Conservation (phyloP, 2,329 filamentous ascomycete genomes). For the Penicillium thymicola region DNA sequence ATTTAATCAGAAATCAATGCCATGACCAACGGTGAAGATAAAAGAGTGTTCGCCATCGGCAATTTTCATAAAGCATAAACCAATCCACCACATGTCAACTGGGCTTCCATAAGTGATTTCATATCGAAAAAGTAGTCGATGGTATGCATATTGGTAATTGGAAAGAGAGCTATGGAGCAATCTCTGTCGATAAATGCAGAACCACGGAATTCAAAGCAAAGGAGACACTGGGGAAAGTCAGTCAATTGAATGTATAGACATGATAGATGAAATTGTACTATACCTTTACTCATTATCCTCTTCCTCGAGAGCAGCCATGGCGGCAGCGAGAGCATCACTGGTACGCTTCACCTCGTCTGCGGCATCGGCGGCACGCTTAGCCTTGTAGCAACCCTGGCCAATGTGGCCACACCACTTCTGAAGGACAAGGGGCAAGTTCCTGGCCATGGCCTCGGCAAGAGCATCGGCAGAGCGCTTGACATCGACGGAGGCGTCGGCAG, state of each 20-base stretch:
- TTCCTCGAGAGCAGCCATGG: slow-evolving; percentile 31
- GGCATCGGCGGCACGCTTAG: slow-evolving; percentile 62
- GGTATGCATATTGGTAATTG: neutral
- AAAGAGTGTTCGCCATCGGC: slow-evolving; percentile 18
- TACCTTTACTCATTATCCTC: slow-evolving; percentile 25
- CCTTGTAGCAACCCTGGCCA: slow-evolving; percentile 52
- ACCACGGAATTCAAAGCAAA: neutral
- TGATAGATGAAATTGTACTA: neutral
- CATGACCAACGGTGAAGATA: slow-evolving; percentile 10
- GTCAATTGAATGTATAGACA: neutral
- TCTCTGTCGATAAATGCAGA: neutral
- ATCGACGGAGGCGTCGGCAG: slow-evolving; percentile 24
- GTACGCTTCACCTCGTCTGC: slow-evolving; percentile 52
- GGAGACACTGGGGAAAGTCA: neutral
- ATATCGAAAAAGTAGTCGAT: neutral
- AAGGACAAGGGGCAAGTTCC: slow-evolving; percentile 23
- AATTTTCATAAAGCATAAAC: neutral
- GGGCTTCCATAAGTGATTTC: neutral
- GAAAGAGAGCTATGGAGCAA: neutral
- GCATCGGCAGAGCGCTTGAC: slow-evolving; percentile 34
- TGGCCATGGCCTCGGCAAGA: slow-evolving; percentile 31
- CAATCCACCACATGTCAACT: neutral
- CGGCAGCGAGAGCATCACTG: slow-evolving; percentile 32
- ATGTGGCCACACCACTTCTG: slow-evolving; percentile 34
- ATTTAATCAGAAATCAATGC: neutral